Percentiles rank a stretch among this genome's conserved stretches.
Conservation (phyloP, 208 protist genomes). For the Acanthamoeba lenticulata region DNA sequence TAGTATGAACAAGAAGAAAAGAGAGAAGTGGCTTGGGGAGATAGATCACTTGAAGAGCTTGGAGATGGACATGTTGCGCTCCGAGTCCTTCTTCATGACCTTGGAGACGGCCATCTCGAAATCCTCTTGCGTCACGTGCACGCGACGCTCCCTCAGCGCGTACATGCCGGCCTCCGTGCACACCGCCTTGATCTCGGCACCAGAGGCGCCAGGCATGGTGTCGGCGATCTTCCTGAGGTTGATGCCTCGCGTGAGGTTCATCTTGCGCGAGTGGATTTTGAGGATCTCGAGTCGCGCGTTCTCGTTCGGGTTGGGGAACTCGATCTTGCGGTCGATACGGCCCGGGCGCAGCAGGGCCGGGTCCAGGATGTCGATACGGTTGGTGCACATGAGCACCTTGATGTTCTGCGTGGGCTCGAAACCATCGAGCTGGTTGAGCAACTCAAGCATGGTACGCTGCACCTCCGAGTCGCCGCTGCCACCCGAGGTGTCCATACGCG, state of each 20-base stretch:
- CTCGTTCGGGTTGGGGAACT: constrained; percentile 96
- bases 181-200: constrained; percentile 98
- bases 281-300: constrained; percentile 97
- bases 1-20: no score
- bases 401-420: constrained; percentile 99
- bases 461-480: constrained; percentile 84
- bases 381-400: constrained; percentile 94
- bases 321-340: constrained; percentile 99
- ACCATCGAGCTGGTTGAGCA: constrained; percentile 99
- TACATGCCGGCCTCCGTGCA: constrained; percentile 99
- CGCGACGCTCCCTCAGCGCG: constrained; percentile 98
- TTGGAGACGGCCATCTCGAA: constrained; percentile 99
- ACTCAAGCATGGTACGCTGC: constrained; percentile 99
- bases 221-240: constrained; percentile 98
- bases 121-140: constrained; percentile 99
- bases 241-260: constrained; percentile 96
- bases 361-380: constrained; percentile 99
- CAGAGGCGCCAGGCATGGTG: constrained; percentile 96
- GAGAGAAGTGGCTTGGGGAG: no score
- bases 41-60: constrained; percentile 70
- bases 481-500: constrained; percentile 90
- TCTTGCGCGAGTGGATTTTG: constrained; percentile 99
- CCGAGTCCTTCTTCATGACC: constrained; percentile 81
- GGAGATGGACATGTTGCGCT: constrained; percentile 66
- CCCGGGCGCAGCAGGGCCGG: constrained; percentile 98